phyloP scores from a whole-genome alignment of 2,329 filamentous ascomycete species.

The Hypoxylon sp. region DNA sequence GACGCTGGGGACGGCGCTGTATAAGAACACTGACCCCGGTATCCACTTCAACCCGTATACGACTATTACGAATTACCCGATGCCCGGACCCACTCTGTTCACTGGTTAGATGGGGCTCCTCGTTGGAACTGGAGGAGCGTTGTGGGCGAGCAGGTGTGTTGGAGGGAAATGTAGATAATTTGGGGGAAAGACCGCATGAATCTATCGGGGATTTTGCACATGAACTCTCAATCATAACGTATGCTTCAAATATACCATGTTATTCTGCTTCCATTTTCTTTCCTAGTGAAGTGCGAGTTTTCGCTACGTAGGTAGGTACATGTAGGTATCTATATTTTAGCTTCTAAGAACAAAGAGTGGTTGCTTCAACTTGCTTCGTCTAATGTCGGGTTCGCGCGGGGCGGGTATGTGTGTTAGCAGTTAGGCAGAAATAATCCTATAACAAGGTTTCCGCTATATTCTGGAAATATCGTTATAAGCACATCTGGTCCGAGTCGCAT shows the following conservation, averaged over 20 bases:
- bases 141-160: background rate
- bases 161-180: constrained; percentile 3
- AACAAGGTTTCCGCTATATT: background rate
- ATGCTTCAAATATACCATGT: too few relatives aligned
- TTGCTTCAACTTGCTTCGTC: too few relatives aligned
- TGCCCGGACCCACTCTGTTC: constrained; percentile 44
- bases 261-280: too few relatives aligned
- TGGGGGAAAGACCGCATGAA: background rate
- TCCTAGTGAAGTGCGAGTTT: too few relatives aligned
- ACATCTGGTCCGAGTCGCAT: constrained; percentile 14
- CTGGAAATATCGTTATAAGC: constrained; percentile 6
- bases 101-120: constrained; percentile 32
- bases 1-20: constrained; percentile 47
- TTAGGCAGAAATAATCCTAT: background rate
- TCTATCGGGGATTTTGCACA: background rate
- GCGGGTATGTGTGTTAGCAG: too few relatives aligned
- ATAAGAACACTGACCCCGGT: constrained; percentile 46
- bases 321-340: too few relatives aligned
- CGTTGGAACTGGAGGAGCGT: background rate
- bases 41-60: constrained; percentile 46
- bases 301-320: too few relatives aligned
- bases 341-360: too few relatives aligned
- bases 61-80: constrained; percentile 43
- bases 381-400: too few relatives aligned
- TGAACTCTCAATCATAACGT: background rate